These are phyloP conservation scores for Penicillium maclennaniae DNA, from an alignment of 495 filamentous ascomycete genomes.

Conservation along the genomic window DNA sequence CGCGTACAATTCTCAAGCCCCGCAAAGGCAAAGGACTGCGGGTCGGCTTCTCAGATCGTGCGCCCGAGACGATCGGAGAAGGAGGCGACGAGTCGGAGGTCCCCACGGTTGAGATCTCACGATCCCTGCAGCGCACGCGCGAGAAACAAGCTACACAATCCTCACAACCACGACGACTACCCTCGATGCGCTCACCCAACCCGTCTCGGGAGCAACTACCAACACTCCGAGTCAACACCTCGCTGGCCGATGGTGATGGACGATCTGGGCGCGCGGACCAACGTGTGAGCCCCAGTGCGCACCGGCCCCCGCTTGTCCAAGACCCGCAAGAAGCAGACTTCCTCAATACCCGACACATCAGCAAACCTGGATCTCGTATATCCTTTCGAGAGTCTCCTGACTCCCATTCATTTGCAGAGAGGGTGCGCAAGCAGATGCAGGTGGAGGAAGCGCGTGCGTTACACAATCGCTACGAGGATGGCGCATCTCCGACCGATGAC, in stretches of 20 bases:
- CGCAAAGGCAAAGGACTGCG: constrained; percentile 56
- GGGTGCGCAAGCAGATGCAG: constrained; percentile 66
- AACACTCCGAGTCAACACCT: constrained; percentile 38
- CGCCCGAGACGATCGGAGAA: constrained; percentile 76
- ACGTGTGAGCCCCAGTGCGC: constrained; percentile 19
- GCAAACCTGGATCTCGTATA: constrained; percentile 34
- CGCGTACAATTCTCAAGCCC: constrained; percentile 7
- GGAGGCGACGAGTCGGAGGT: constrained; percentile 78
- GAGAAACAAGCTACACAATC: constrained; percentile 17
- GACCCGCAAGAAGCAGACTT: constrained; percentile 38
- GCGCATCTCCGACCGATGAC: constrained; percentile 24
- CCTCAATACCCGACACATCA: constrained; percentile 32
- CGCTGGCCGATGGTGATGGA: constrained; percentile 28
- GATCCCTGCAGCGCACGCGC: constrained; percentile 42
- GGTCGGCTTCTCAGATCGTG: constrained; percentile 65
- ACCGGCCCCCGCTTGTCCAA: constrained; percentile 28
- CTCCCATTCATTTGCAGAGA: constrained; percentile 47
- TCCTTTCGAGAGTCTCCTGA: constrained; percentile 43
- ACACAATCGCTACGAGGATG: constrained; percentile 41
- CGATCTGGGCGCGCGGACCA: constrained; percentile 10
- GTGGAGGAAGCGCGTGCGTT: constrained; percentile 68
- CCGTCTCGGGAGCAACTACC: constrained; percentile 18
- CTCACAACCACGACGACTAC: constrained; percentile 3
- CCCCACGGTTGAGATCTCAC: constrained; percentile 64
- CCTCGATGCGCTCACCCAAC: constrained; percentile 12